phyloP scores from a whole-genome alignment of 2,329 filamentous ascomycete genomes.

The Coleophoma cylindrospora region DNA sequence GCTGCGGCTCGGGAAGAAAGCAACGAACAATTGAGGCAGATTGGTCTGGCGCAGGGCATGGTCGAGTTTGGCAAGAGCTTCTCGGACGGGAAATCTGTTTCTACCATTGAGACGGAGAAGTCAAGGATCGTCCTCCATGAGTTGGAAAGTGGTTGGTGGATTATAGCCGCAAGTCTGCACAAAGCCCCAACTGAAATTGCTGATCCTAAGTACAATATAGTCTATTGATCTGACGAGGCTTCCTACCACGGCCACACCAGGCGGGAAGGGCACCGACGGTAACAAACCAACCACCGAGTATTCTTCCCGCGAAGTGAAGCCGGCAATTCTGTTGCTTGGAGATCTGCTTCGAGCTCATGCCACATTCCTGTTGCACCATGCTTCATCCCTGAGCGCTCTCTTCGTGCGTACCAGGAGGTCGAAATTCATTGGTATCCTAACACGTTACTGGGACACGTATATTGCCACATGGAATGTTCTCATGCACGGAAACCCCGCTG shows the following conservation, averaged over 20 bases:
- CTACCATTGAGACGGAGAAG: slow-evolving; percentile 88
- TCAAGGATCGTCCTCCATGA: slow-evolving; percentile 80
- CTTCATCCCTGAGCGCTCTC: slow-evolving; percentile 64
- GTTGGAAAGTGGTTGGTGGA: slow-evolving; percentile 91
- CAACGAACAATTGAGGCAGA: slow-evolving; percentile 85
- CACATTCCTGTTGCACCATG: slow-evolving; percentile 85
- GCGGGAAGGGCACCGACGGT: slow-evolving; percentile 21
- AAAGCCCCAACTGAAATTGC: slow-evolving; percentile 1
- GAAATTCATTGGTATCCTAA: slow-evolving; percentile 67
- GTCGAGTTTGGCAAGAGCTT: slow-evolving; percentile 89
- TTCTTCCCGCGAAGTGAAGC: slow-evolving; percentile 85
- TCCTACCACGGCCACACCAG: slow-evolving; percentile 49
- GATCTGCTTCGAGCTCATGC: slow-evolving; percentile 81
- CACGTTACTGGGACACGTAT: slow-evolving; percentile 74
- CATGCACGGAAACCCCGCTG: slow-evolving; percentile 81
- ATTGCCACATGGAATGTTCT: slow-evolving; percentile 80
- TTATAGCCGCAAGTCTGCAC: slow-evolving; percentile 66
- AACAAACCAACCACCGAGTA: slow-evolving; percentile 56
- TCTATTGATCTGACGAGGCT: slow-evolving; percentile 76
- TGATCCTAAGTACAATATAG: slow-evolving; percentile 33
- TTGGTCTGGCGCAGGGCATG: slow-evolving; percentile 95
- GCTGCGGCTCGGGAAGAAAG: slow-evolving; percentile 52
- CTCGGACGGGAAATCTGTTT: slow-evolving; percentile 68
- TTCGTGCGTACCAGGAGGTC: slow-evolving; percentile 59
- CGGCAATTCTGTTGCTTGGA: slow-evolving; percentile 68